Base-by-base conservation (phyloP, 2,329 filamentous ascomycete species). In the Fusarium napiforme region DNA sequence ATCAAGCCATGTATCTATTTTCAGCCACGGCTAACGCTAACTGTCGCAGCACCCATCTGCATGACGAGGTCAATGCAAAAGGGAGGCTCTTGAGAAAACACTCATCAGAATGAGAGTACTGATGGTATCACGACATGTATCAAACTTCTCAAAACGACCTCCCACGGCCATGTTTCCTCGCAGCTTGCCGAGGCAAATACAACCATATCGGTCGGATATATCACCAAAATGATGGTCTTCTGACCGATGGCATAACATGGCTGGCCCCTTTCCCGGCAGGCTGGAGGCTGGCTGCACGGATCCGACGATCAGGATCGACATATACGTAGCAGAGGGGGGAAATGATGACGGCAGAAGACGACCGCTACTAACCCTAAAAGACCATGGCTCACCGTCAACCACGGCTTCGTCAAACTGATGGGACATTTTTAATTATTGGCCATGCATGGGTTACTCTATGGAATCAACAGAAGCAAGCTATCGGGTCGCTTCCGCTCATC, bases 261-360 rank as follows among this genome's bases (percentile, higher is more conserved):
- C 42, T 58, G 55, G 42, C 68, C 71, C 71, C 72, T 74, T 74
- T 74, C 71, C 72, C 72, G 69, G 64, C 36, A 69, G 68, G 64
- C 49, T 73, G 71, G 71, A 74, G 67, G 67, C 58, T 72, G 72
- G 72, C 69, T 72, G 61, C 72, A 74, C 74, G 74, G 75, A 73
- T 75, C 68, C 62, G 75, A 72, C 74, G 75, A 77, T 77, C 75
- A 77, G 66, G 75, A 77, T 77, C 75, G 75, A 74, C 75, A 61
- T 53, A 55, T 55, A 55, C 50, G 50, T 55, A 42, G 53, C 66
- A 59, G 75, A 74, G 66, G 65, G 64, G 72, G 61, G 57, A 64
- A 66, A 74, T 67, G 71, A 76, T 77, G 75, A 77, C 73, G 72
- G 72, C 64, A 73, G 64, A 69, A 45, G 32, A 49, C 42, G 40